Conservation (phyloP, 345 rosid species). For the Anastatica hierochuntica region DNA sequence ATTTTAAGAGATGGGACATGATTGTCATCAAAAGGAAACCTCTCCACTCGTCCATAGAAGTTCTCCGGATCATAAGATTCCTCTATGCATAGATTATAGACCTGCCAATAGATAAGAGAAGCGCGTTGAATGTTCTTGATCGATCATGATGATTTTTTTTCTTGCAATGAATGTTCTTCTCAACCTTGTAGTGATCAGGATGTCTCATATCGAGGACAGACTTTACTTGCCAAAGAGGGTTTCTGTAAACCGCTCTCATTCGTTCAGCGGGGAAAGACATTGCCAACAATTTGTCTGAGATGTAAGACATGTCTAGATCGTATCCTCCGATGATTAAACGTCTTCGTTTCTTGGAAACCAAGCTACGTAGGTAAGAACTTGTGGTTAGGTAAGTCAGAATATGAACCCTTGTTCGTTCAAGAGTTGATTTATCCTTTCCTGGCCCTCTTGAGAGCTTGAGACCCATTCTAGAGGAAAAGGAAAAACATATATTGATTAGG, state of each 20-base stretch:
- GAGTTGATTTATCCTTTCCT: slow-evolving; percentile 19
- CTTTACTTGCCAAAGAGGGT: slow-evolving; percentile 97
- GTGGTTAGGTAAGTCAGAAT: slow-evolving; percentile 42
- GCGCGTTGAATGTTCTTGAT: background rate
- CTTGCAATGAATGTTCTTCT: too few species aligned
- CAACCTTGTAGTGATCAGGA: slow-evolving; percentile 68
- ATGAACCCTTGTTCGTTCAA: slow-evolving; percentile 25
- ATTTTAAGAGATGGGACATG: slow-evolving; percentile 77
- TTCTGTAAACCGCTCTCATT: slow-evolving; percentile 78
- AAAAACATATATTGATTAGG: background rate
- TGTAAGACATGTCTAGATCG: slow-evolving; percentile 94
- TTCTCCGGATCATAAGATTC: slow-evolving; percentile 61
- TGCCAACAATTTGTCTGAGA: slow-evolving; percentile 58
- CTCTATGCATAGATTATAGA: slow-evolving; percentile 81
- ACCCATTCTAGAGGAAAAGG: slow-evolving; percentile 45
- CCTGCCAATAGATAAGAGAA: slow-evolving; percentile 19
- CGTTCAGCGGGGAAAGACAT: slow-evolving; percentile 92
- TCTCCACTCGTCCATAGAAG: slow-evolving; percentile 76
- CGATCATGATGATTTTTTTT: too few species aligned
- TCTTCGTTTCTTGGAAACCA: slow-evolving; percentile 81
- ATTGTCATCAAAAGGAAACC: slow-evolving; percentile 81
- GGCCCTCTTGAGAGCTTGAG: slow-evolving; percentile 40
- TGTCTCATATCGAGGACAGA: slow-evolving; percentile 85
- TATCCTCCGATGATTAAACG: slow-evolving; percentile 74
- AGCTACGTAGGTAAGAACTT: slow-evolving; percentile 55